These are phyloP conservation scores for Yamadazyma ubonensis DNA, from an alignment of 805 yeast genomes.

Conservation along the genomic window DNA sequence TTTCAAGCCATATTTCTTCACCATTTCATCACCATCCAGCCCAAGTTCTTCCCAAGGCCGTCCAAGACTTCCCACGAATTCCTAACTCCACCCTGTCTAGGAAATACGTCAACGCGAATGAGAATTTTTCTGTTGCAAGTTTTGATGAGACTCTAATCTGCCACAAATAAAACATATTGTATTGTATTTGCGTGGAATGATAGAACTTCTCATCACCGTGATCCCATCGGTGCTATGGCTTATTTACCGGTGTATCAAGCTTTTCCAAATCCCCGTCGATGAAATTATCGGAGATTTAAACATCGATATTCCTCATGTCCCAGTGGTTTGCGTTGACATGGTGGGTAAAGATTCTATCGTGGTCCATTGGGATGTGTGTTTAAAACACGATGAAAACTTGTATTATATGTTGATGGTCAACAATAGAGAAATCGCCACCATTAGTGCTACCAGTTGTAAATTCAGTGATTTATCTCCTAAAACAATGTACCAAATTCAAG, in stretches of 20 bases:
- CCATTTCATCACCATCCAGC: too few species aligned
- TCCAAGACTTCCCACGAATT: too few species aligned
- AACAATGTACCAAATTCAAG: conserved; percentile 33
- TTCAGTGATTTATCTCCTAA: conserved; percentile 28
- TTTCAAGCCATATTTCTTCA: too few species aligned
- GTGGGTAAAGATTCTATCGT: conserved; percentile 46
- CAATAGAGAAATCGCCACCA: conserved; percentile 35
- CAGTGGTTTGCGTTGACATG: conserved; percentile 54
- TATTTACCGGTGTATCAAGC: conserved; percentile 35
- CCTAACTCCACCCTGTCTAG: too few species aligned
- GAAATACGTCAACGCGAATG: too few species aligned
- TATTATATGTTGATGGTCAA: conserved; percentile 35
- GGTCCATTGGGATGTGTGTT: conserved; percentile 55
- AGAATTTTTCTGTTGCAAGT: too few species aligned
- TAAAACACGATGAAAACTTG: conserved; percentile 28
- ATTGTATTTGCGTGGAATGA: too few species aligned
- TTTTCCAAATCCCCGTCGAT: conserved; percentile 45
- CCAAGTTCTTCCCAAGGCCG: too few species aligned
- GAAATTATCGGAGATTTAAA: conserved; percentile 43
- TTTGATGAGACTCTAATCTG: background rate
- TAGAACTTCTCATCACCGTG: conserved; percentile 33
- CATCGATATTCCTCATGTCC: conserved; percentile 56
- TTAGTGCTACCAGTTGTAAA: conserved; percentile 34
- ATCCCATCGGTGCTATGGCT: conserved; percentile 41
- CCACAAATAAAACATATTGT: too few species aligned